Base-by-base conservation (phyloP, 139 green algal species). In the Edaphochlamys debaryana region DNA sequence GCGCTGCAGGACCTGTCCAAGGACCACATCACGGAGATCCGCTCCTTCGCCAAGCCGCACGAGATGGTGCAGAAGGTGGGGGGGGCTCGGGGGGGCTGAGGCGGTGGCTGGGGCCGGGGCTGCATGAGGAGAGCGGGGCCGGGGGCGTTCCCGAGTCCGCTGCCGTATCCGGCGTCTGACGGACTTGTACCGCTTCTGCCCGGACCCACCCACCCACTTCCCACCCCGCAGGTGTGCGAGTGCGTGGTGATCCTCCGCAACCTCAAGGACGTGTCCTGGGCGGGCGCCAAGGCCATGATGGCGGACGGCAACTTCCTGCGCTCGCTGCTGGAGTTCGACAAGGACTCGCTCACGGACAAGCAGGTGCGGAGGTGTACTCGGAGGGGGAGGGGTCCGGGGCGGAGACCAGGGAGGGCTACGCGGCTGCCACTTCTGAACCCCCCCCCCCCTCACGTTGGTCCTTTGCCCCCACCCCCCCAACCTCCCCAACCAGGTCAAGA, bases 1-100 rank as follows among this genome's bases (percentile, higher is more conserved):
- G 94, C 94, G 30, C 87, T 98, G 74, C 91, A 94, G 54, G 94
- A 96, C 77, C 79, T 98, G 56, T 95, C 95, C 72, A 96, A 92
- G 90, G 94, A 98, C 67, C 94, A 98, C 74, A 98, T 98, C 86
- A 97, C 92, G 1, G 94, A 97, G 87, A 96, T 98, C 56, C 82
- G 92, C 7, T 96, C 93, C 41, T 98, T 96, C 84, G 91, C 94
- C 36, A 98, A 98, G 85, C 95, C 95, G n/a, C 93, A 95, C 80
- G 82, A 94, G 30, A 79, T 94, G 34, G 94, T 98, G 66, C 94
- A 97, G 85, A 95, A 96, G 89, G 93, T 94, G 66, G 6, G n/a
- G n/a, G n/a, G n/a, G n/a, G 75, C 3, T 3, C 4, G 67, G 11
- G 23, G 67, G 40, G 63, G 63, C n/a, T 25, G n/a, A 69, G 20